Percentiles rank a stretch among this genome's conserved stretches.
phyloP scores from a whole-genome alignment of 2,329 filamentous ascomycete genomes.

The Diaporthe humulicola region DNA sequence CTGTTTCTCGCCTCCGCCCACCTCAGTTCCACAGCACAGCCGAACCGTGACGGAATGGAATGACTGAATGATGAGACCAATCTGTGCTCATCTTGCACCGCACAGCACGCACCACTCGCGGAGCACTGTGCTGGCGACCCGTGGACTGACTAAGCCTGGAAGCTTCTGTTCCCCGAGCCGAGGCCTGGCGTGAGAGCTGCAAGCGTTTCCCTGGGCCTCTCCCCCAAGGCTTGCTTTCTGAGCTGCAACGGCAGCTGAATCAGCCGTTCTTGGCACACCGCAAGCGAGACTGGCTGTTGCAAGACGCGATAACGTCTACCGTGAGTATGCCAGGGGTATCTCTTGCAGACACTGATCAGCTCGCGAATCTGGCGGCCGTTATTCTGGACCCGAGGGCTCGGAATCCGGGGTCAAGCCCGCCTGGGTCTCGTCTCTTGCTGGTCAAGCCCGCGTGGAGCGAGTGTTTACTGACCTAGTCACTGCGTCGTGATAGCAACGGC shows the following conservation, averaged over 20 bases:
- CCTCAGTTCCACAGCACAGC: constrained; percentile 4
- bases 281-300: neutral
- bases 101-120: neutral
- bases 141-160: constrained; percentile 7
- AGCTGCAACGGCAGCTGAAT: constrained; percentile 1
- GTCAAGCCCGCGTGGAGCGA: neutral
- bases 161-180: neutral
- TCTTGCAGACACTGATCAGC: neutral
- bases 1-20: constrained; percentile 24
- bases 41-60: constrained; percentile 12
- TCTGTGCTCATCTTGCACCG: constrained; percentile 8
- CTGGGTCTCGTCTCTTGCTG: neutral
- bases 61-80: constrained; percentile 32
- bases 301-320: neutral
- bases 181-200: neutral
- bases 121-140: neutral
- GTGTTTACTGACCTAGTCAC: neutral
- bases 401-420: constrained; percentile 22
- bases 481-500: neutral
- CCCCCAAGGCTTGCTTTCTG: neutral
- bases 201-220: neutral
- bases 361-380: neutral
- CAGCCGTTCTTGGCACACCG: constrained; percentile 12
- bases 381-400: constrained; percentile 5
- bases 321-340: neutral